Percentiles rank a stretch among this genome's conserved stretches.
These are phyloP conservation scores for Hypoxylon sp. DNA, from an alignment of 2,329 filamentous ascomycete genomes.

Conservation along the genomic window DNA sequence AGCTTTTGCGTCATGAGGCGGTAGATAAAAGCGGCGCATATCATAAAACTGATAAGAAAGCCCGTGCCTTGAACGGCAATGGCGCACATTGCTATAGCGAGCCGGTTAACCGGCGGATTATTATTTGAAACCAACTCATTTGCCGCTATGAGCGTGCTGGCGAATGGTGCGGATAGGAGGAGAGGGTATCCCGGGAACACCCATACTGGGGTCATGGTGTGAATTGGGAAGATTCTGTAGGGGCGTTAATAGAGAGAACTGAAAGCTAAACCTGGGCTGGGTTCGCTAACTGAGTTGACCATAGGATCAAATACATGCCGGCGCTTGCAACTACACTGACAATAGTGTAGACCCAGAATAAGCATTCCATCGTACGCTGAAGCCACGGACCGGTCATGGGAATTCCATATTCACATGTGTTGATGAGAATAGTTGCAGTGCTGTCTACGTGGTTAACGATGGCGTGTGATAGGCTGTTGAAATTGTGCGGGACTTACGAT, in stretches of 20 bases:
- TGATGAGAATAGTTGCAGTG: conserved; percentile 82
- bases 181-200: conserved; percentile 89
- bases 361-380: conserved; percentile 69
- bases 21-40: conserved; percentile 87
- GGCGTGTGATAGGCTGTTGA: conserved; percentile 57
- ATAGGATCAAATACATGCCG: conserved; percentile 81
- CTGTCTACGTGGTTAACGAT: conserved; percentile 60
- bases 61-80: conserved; percentile 69
- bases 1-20: conserved; percentile 91
- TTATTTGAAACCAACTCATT: conserved; percentile 52
- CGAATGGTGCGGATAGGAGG: conserved; percentile 82
- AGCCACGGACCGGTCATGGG: conserved; percentile 75
- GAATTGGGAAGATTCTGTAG: conserved; percentile 72
- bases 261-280: neutral
- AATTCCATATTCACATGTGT: conserved; percentile 82
- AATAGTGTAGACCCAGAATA: conserved; percentile 82
- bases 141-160: conserved; percentile 68
- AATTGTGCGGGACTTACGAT: conserved; percentile 49
- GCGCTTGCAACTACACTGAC: conserved; percentile 78
- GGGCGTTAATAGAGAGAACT: neutral
- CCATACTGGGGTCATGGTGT: conserved; percentile 90
- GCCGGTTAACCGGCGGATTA: conserved; percentile 56
- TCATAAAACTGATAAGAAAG: conserved; percentile 77
- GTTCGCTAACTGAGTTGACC: conserved; percentile 68
- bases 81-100: conserved; percentile 65